Base-by-base conservation (phyloP, 202 grass and related monocot species). In the Musa balbisiana region DNA sequence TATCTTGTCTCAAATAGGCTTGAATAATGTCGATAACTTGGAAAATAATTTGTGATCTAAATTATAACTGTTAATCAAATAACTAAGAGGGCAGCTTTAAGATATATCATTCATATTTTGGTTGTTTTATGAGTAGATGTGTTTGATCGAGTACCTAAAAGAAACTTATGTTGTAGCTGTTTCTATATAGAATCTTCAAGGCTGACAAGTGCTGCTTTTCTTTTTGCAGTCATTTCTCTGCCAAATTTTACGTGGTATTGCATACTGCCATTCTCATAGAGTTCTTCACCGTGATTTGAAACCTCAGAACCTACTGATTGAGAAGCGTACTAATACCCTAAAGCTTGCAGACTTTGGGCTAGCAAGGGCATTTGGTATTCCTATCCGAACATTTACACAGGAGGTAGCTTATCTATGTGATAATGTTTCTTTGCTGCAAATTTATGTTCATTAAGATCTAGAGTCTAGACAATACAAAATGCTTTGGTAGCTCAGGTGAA, bases 341-440 rank as follows among this genome's bases (percentile, higher is more conserved):
- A 96, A 96, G 90, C 93, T 96, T 3, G 93, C 93, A 0, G 93
- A 96, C 86, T 96, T 96, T 78, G 93, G 93, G n/a, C 69, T 92
- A 80, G 93, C 93, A 10, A 89, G 93, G 78, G 89, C 90, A 53
- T 96, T 96, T 16, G 85, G 87, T 62, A 89, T 96, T 72, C 93
- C 93, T 77, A 79, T 92, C 19, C 80, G 84, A 73, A 92, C 93
- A 58, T 96, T 92, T 55, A 92, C 93, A 68, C 92, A 92, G 10
- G 89, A 96, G 89, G 92, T 96, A 55, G 11, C 12, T 16, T 54
- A 77, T 82, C 4, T 52, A 43, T 52, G 69, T 8, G 0, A 2
- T 10, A 11, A 9, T 24, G 25, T 66, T 66, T 66, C 17, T 27
- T 52, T 51, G 9, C 51, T 49, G 13, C 5, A 49, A n/a, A 19